These are phyloP conservation scores for Wickerhamomyces alni DNA, from an alignment of 805 yeast species.

Conservation along the genomic window DNA sequence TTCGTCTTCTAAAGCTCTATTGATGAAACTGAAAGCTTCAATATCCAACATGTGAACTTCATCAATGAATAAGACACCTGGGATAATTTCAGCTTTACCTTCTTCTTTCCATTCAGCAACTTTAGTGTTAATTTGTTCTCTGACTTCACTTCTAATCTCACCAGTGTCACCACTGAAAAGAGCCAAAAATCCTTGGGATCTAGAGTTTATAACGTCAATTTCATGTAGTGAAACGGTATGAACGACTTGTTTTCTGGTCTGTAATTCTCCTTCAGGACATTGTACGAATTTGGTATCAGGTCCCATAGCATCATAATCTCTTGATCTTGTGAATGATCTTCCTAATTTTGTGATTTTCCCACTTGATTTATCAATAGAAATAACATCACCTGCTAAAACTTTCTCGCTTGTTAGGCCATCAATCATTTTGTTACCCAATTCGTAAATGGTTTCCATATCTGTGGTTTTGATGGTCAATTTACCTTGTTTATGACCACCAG, in stretches of 20 bases:
- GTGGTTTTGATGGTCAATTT: conserved; percentile 95
- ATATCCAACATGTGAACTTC: conserved; percentile 98
- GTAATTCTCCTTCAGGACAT: conserved; percentile 98
- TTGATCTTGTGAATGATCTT: conserved; percentile 89
- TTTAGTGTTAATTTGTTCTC: conserved; percentile 94
- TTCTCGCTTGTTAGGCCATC: conserved; percentile 92
- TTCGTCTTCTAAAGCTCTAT: conserved; percentile 94
- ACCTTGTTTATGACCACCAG: conserved; percentile 98
- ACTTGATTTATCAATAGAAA: conserved; percentile 89
- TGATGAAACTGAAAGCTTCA: conserved; percentile 91
- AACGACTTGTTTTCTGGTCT: conserved; percentile 89
- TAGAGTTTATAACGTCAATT: conserved; percentile 93
- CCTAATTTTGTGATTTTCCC: conserved; percentile 95
- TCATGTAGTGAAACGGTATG: conserved; percentile 98
- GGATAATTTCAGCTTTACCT: conserved; percentile 96
- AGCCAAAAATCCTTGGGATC: conserved; percentile 96
- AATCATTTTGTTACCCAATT: conserved; percentile 89
- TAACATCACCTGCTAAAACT: conserved; percentile 94
- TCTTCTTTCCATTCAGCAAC: conserved; percentile 99
- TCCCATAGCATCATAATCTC: conserved; percentile 98
- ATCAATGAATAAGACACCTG: conserved; percentile 96
- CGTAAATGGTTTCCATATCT: conserved; percentile 98
- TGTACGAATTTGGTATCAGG: conserved; percentile 97
- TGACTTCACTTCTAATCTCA: conserved; percentile 90
- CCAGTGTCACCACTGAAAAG: conserved; percentile 96